phyloP scores from a whole-genome alignment of 1,284 basidiomycete species.

The Peniophora sp. region DNA sequence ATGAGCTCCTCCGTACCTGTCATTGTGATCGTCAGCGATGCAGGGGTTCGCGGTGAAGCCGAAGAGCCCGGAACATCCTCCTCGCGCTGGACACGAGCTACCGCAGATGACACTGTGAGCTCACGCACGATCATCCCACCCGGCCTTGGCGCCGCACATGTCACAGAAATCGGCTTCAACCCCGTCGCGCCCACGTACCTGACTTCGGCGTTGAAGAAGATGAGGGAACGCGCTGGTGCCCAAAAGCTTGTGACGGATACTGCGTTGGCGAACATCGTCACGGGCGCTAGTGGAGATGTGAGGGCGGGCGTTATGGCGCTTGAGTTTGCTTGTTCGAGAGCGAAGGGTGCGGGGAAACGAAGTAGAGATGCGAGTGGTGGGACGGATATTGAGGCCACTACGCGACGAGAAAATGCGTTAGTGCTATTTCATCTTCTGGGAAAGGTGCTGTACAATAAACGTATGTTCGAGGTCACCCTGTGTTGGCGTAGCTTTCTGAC shows the following conservation, averaged over 20 bases:
- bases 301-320: conserved; percentile 88
- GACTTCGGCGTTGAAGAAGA: conserved; percentile 65
- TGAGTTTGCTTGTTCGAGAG: conserved; percentile 63
- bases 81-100: neutral
- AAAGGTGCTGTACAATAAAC: conserved; percentile 92
- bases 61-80: conserved; percentile 33
- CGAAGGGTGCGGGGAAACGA: conserved; percentile 18
- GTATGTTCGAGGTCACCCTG: conserved; percentile 41
- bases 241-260: conserved; percentile 46
- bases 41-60: conserved; percentile 67
- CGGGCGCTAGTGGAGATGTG: conserved; percentile 84
- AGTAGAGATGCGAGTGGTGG: conserved; percentile 14
- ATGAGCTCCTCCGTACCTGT: conserved; percentile 40
- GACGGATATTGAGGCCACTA: conserved; percentile 47
- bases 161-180: conserved; percentile 82
- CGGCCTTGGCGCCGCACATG: conserved; percentile 51
- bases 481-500: no score
- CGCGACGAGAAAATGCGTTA: conserved; percentile 79
- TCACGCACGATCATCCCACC: conserved; percentile 61
- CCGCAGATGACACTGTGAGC: conserved; percentile 46
- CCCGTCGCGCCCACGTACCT: conserved; percentile 85
- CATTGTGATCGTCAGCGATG: conserved; percentile 80
- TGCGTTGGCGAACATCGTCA: conserved; percentile 67
- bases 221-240: conserved; percentile 32
- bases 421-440: conserved; percentile 91